Evolutionary conservation across 768 basidiomycete genomes (phyloP), one percentile per base, ranked within the genome.

Genomic region (Hericium alpestre): DNA sequence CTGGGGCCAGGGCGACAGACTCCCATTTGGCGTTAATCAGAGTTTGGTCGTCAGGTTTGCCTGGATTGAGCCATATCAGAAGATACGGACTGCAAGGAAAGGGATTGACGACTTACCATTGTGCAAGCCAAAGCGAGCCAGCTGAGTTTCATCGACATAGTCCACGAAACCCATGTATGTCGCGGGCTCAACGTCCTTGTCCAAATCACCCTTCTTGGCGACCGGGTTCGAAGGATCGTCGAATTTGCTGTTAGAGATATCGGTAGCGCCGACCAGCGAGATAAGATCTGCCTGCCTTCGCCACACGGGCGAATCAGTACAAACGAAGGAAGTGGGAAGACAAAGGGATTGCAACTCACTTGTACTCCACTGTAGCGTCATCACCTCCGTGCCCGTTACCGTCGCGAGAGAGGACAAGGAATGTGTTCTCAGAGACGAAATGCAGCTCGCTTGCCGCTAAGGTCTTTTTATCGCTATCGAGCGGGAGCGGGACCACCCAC

Each of bases 1-100:
- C 75, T 0, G 83, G 76, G 3, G 79, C 83, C 7, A 86, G 70
- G 8, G 82, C 79, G 13, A 84, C 71, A 1, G 79, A 81, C 63
- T 87, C 85, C 82, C 83, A 87, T 69, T 86, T 87, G 0, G 76
- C 77, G 58, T 77, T 76, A 51, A 87, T 77, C 18, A 84, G 72
- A 0, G 76, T 79, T 38, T 71, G 59, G 59, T 83, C 77, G 55
- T 74, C 67, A 4, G 77, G 78, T 37, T 73, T 68, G 54, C 74
- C 80, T 82, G 53, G 3, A 3, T 18, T 25, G 23, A 59, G 38
- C 15, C 48, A 51, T 25, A 46, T 46, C 0, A 46, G 18, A n/a
- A 46, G n/a, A 15, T 25, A 54, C 15, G 55, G 53, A 53, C 48
- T 41, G 15, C 27, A 43, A 22, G 9, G n/a, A 41, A 10, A 39